These are phyloP conservation scores for Aquilaria agallochum DNA, from an alignment of 441 rosid species.

Conservation along the genomic window DNA sequence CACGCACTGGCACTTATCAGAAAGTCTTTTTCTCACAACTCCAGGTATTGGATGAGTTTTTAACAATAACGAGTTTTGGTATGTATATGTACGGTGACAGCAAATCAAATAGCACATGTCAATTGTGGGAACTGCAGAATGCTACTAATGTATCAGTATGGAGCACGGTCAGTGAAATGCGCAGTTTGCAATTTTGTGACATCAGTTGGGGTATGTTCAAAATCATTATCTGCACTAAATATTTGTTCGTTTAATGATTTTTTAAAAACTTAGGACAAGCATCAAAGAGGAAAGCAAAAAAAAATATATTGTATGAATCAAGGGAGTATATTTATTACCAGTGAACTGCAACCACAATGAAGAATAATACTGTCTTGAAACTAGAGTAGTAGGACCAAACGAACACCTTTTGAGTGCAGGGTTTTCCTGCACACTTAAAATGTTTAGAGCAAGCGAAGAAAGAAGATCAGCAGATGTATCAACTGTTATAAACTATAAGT, in stretches of 20 bases:
- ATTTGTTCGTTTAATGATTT: not conserved
- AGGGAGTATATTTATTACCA: too few relatives aligned
- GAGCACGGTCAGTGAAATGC: conserved; percentile 94
- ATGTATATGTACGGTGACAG: conserved; percentile 37
- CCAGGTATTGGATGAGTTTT: too few relatives aligned
- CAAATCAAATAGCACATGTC: conserved; percentile 96
- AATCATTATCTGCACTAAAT: conserved; percentile 8
- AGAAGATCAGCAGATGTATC: too few relatives aligned
- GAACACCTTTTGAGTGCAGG: too few relatives aligned
- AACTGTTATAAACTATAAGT: too few relatives aligned
- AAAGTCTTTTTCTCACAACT: not conserved
- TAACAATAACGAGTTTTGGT: too few relatives aligned
- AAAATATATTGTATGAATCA: not conserved
- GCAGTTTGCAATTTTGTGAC: conserved; percentile 94
- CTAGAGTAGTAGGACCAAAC: too few relatives aligned
- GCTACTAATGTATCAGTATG: conserved; percentile 95
- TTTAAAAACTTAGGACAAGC: not conserved
- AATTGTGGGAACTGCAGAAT: conserved; percentile 94
- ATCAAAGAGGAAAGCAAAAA: not conserved
- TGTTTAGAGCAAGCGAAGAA: too few relatives aligned
- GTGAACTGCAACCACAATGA: too few relatives aligned
- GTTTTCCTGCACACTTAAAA: too few relatives aligned
- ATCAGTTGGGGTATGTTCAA: conserved; percentile 67
- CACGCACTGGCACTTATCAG: not conserved
- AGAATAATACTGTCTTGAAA: too few relatives aligned